Evolutionary conservation across 768 basidiomycete genomes (phyloP), one percentile per base, ranked within the genome.

Genomic region (Collybia sordida): DNA sequence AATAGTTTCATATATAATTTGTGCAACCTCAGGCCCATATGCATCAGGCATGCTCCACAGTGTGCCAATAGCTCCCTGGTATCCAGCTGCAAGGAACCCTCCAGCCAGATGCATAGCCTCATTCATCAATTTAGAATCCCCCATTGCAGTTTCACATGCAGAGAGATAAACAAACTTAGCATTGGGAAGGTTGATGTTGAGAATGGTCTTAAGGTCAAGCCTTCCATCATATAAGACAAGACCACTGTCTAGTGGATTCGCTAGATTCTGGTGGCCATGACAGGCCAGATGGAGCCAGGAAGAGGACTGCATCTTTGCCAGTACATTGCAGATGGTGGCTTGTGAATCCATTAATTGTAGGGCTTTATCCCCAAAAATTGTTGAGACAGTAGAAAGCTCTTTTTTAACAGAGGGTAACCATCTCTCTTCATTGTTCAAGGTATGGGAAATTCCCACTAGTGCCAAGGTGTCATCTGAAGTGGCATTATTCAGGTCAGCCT

Each of bases 81-180:
- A 60, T 11, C 57, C 59, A 11, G 59, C 56, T 8, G 27, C 59
- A 43, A 66, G 53, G 68, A 73, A 67, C 5, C 67, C 68, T 3
- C 68, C 68, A 0, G 70, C 64, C 7, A 73, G 55, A 59, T 72
- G 70, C 3, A 73, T 55, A 0, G 59, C 41, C 42, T 55, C 43
- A 11, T 60, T 53, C 11, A 52, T 31, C 15, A 58, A 51, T 6
- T 56, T 41, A 21, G 56, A 41, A 15, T 57, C 54, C 2, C 68
- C 64, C 15, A 46, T 59, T 0, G 69, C 69, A 9, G 68, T 74
- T 45, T 75, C n/a, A n/a, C n/a, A n/a, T n/a, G n/a, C n/a, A n/a
- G n/a, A n/a, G n/a, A n/a, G n/a, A n/a, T n/a, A n/a, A 0, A 68
- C 73, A 25, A 74, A 54, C 36, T 52, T 49, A 35, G 58, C 49